phyloP scores from a whole-genome alignment of 306 rosid genomes.

The Neltuma alba region DNA sequence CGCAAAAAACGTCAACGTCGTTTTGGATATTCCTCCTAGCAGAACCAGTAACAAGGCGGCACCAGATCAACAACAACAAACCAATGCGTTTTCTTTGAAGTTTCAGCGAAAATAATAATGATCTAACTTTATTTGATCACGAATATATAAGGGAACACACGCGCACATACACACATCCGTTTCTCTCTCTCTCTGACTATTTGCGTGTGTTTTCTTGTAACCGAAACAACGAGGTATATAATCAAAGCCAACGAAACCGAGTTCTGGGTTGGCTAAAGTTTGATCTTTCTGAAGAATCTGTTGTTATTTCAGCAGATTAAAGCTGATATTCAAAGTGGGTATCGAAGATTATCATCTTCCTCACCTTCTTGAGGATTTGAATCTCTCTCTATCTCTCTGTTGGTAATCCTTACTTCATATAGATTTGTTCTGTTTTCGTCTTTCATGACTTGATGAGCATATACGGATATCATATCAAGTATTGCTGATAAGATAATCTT shows the following conservation, averaged over 20 bases:
- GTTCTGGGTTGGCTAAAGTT: background rate
- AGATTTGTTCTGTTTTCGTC: background rate
- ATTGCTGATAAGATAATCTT: background rate
- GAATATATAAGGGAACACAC: background rate
- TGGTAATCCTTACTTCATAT: constrained; percentile 8
- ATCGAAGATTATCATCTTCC: constrained; percentile 1
- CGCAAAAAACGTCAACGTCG: background rate
- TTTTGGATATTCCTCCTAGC: background rate
- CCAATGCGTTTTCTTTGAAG: background rate
- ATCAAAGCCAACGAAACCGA: background rate
- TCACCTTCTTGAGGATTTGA: background rate
- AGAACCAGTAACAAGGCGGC: background rate
- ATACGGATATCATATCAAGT: too few species aligned
- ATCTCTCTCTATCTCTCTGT: background rate
- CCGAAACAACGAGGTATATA: background rate
- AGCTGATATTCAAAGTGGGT: background rate
- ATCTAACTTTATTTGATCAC: background rate
- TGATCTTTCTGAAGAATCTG: constrained; percentile 1
- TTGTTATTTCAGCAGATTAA: background rate
- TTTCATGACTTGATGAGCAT: too few species aligned
- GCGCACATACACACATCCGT: background rate
- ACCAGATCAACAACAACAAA: constrained; percentile 7
- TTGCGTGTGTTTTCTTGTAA: background rate
- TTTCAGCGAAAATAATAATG: background rate
- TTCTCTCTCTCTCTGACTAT: background rate